A percentile compares a stretch with the other conserved stretches of the same genome.
Evolutionary conservation across 176 grass and related monocot species (phyloP).

Genomic region (Carex myosuroides): DNA sequence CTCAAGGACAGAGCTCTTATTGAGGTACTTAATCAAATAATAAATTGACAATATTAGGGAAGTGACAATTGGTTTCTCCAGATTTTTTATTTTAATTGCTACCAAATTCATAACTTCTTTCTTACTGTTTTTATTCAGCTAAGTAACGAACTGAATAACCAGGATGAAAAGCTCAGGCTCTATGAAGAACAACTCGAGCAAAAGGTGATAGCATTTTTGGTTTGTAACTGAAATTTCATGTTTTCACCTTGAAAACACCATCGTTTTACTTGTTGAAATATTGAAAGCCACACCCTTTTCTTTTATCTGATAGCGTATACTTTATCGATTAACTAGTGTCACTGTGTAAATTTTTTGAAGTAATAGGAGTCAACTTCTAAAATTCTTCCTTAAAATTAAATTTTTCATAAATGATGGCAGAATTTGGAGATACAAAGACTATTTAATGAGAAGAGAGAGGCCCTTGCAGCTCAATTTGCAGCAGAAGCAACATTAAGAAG

Average conservation of each 20-base stretch:
- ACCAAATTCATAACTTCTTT: neutral
- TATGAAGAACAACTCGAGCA: constrained; percentile 72
- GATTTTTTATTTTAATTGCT: neutral
- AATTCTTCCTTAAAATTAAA: neutral
- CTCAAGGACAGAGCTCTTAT: constrained; percentile 75
- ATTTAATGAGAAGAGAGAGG: constrained; percentile 65
- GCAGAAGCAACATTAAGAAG: constrained; percentile 74
- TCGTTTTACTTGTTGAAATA: neutral
- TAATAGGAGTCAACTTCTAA: neutral
- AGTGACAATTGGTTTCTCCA: neutral
- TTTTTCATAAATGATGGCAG: constrained; percentile 29
- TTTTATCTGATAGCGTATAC: neutral
- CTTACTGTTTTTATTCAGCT: constrained; percentile 38
- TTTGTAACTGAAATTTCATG: neutral
- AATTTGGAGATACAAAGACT: constrained; percentile 75
- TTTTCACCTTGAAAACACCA: neutral
- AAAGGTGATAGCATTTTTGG: constrained; percentile 39
- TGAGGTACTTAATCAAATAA: constrained; percentile 45
- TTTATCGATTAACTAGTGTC: neutral
- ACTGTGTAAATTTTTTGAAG: neutral
- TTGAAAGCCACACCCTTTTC: neutral
- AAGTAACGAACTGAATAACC: constrained; percentile 70
- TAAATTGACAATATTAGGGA: constrained; percentile 11
- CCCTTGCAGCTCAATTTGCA: constrained; percentile 65
- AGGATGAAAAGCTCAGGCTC: constrained; percentile 56